Evolutionary conservation across 192 early-diverging fungal species (phyloP).

Genomic region (Allomyces arbusculus): DNA sequence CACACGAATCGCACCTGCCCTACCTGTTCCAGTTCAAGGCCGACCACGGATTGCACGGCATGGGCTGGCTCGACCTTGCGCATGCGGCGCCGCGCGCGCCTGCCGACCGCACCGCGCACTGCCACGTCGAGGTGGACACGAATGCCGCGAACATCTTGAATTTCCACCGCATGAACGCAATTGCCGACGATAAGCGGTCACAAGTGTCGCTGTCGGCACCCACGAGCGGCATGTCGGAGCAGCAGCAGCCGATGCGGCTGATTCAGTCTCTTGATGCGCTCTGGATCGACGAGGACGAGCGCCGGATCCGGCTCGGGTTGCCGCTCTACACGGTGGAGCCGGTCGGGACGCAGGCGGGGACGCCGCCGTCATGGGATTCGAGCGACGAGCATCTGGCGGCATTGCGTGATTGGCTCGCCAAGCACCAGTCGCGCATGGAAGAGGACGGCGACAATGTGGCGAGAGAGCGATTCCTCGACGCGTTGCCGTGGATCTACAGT

Average conservation of each 20-base stretch:
- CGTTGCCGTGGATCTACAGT: not conserved
- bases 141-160: conserved; percentile 43
- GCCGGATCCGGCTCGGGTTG: not conserved
- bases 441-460: not conserved
- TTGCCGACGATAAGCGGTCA: not conserved
- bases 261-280: not conserved
- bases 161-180: not conserved
- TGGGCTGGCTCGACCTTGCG: conserved; percentile 51
- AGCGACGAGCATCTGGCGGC: not conserved
- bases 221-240: conserved; percentile 37
- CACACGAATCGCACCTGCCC: conserved; percentile 62
- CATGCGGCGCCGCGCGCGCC: conserved; percentile 16
- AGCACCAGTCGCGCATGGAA: not conserved
- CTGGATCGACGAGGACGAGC: not conserved
- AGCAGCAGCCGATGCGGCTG: conserved; percentile 41
- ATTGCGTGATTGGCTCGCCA: not conserved
- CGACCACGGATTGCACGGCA: conserved; percentile 70
- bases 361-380: not conserved
- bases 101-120: not conserved
- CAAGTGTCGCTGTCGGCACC: conserved; percentile 10
- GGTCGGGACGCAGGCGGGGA: too few species aligned
- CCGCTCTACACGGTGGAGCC: not conserved
- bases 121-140: conserved; percentile 13
- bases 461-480: not conserved
- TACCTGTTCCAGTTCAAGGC: conserved; percentile 68